Percentiles rank a stretch among this genome's conserved stretches.
phyloP scores from a whole-genome alignment of 106 monocot genomes.

The Apostasia shenzhenica region DNA sequence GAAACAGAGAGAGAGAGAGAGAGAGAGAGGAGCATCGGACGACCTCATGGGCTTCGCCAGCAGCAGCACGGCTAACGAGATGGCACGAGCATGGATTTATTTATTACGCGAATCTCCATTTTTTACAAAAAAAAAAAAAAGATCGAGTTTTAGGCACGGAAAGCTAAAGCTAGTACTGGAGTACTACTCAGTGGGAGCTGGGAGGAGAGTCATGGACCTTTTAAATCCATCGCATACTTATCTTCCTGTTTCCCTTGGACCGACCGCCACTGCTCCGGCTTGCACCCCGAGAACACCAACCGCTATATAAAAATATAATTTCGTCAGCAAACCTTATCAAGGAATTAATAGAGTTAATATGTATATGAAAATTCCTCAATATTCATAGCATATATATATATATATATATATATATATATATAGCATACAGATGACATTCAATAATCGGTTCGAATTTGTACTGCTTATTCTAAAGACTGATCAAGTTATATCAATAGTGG shows the following conservation, averaged over 20 bases:
- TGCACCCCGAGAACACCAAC: neutral
- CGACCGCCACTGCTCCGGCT: slow-evolving; percentile 4
- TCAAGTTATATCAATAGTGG: neutral
- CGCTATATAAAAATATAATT: too few species aligned
- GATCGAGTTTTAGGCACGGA: neutral
- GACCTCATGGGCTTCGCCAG: neutral
- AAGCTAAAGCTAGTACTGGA: neutral
- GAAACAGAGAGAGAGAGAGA: too few species aligned
- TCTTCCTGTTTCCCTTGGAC: slow-evolving; percentile 7
- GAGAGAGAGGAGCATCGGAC: too few species aligned
- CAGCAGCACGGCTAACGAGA: slow-evolving; percentile 8
- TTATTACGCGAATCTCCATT: neutral
- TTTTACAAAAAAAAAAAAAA: neutral
- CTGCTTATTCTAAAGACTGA: neutral
- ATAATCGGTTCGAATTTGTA: neutral
- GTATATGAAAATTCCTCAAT: too few species aligned
- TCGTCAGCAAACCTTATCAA: too few species aligned
- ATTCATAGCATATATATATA: too few species aligned
- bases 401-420: too few species aligned
- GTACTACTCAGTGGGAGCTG: neutral
- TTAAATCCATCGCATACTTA: neutral
- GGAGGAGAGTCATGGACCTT: neutral
- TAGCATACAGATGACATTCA: neutral
- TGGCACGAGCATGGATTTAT: slow-evolving; percentile 9
- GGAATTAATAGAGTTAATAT: too few species aligned